Base-by-base conservation (phyloP, 2,329 filamentous ascomycete species). In the Cercospora zeina region DNA sequence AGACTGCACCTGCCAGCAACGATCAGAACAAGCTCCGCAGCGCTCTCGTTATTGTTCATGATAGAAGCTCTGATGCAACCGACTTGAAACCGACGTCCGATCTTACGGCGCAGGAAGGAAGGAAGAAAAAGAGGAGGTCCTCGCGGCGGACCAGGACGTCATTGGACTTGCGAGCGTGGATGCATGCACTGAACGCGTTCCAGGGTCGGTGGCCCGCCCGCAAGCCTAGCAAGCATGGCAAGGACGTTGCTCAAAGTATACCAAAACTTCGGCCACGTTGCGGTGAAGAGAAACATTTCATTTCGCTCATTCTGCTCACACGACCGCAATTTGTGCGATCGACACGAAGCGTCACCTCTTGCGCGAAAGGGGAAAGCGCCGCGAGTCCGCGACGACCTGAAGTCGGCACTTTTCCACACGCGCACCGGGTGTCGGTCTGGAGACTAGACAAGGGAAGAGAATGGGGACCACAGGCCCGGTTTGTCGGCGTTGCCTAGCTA, bases 21-120 rank as follows among this genome's bases (percentile, higher is more conserved):
- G 49, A 58, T 55, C 24, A 37, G 3, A 6, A 27, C 24, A 27
- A 47, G 54, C 49, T 54, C 54, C 60, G 53, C 50, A 47, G 19
- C 31, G 30, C 54, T 6, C 21, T 42, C 47, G 30, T 31, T 3
- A 6, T 27, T 27, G 6, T 27, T 3, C 33, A 45, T 45, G 4
- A 19, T 45, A 27, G 24, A 50, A 49, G 39, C 31, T 50, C 42
- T 47, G 37, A 56, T n/a, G n/a, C n/a, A 56, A 45, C 51, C 31
- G 31, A 54, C 39, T 55, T 62, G 56, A 63, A 60, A 63, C 61
- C 56, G 57, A 59, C 49, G 33, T 59, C 55, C 55, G 55, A 58
- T 55, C 53, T 59, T 63, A 9, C 19, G 27, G 61, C 61, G 57
- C 59, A 42, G n/a, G 55, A 49, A 62, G 31, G 56, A 50, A 61